These are phyloP conservation scores for Beverwykella pulmonaria DNA, from an alignment of 495 filamentous ascomycete genomes.

Conservation along the genomic window DNA sequence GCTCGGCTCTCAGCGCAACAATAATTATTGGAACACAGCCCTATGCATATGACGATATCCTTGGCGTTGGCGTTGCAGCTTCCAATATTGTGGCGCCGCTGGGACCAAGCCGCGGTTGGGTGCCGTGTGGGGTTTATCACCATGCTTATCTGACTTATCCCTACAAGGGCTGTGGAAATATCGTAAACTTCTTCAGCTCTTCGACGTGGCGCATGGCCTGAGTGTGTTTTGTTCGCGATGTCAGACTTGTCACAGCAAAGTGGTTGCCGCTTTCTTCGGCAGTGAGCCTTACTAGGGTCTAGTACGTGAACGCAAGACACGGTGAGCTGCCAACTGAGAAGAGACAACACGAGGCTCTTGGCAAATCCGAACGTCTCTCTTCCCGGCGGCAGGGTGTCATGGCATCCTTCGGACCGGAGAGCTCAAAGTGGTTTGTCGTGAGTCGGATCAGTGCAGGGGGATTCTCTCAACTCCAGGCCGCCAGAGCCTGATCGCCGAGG, in stretches of 20 bases:
- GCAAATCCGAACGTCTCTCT: not conserved
- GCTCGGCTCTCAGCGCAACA: not conserved
- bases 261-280: not conserved
- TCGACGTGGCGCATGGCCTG: not conserved
- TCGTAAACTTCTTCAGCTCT: slow-evolving; percentile 18
- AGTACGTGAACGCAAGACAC: not conserved
- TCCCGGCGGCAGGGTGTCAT: not conserved
- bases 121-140: slow-evolving; percentile 12
- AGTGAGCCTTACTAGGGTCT: not conserved
- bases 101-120: not conserved
- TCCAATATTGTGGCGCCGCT: slow-evolving; percentile 30
- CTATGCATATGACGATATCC: not conserved
- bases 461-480: not conserved
- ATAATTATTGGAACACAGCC: not conserved
- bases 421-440: not conserved
- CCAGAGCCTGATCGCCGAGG: not conserved
- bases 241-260: not conserved
- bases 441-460: not conserved
- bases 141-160: not conserved
- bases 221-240: not conserved
- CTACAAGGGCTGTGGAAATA: not conserved
- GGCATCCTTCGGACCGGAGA: not conserved
- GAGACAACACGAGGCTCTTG: not conserved
- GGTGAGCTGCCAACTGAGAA: not conserved
- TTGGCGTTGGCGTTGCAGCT: slow-evolving; percentile 7